A percentile compares a stretch with the other conserved stretches of the same genome.
These are phyloP conservation scores for Pugionium dolabratum DNA, from an alignment of 345 rosid genomes.

Conservation along the genomic window DNA sequence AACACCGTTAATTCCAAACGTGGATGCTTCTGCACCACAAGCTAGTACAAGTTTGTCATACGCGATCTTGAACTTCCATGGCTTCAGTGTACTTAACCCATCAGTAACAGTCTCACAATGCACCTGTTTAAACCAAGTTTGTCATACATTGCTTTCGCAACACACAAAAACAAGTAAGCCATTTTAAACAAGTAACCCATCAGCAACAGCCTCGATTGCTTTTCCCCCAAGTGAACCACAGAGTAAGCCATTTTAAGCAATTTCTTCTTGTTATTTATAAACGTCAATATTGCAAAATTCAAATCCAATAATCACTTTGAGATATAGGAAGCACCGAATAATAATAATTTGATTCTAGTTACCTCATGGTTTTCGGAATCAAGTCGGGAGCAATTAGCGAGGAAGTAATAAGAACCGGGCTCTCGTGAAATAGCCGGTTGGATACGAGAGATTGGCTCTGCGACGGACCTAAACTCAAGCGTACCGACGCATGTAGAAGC, in stretches of 20 bases:
- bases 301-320: background rate
- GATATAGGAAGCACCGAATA: background rate
- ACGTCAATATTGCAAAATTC: no score
- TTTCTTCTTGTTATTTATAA: background rate
- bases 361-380: slow-evolving; percentile 77
- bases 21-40: slow-evolving; percentile 88
- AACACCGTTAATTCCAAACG: slow-evolving; percentile 90
- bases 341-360: slow-evolving; percentile 7
- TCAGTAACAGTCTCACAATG: slow-evolving; percentile 73
- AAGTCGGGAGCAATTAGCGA: slow-evolving; percentile 74
- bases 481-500: slow-evolving; percentile 98
- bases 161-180: background rate
- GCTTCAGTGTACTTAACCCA: slow-evolving; percentile 51
- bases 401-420: slow-evolving; percentile 79
- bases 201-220: background rate
- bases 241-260: slow-evolving; percentile 3
- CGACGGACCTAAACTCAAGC: slow-evolving; percentile 86
- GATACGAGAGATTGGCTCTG: slow-evolving; percentile 80
- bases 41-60: slow-evolving; percentile 89
- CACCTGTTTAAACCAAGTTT: slow-evolving; percentile 48
- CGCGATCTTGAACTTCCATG: slow-evolving; percentile 79
- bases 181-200: no score
- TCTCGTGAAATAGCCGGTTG: slow-evolving; percentile 72
- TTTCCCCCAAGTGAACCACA: background rate
- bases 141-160: background rate